A percentile compares a stretch with the other conserved stretches of the same genome.
These are phyloP conservation scores for Diaporthe sp. DNA, from an alignment of 2,329 filamentous ascomycete species.

Conservation along the genomic window DNA sequence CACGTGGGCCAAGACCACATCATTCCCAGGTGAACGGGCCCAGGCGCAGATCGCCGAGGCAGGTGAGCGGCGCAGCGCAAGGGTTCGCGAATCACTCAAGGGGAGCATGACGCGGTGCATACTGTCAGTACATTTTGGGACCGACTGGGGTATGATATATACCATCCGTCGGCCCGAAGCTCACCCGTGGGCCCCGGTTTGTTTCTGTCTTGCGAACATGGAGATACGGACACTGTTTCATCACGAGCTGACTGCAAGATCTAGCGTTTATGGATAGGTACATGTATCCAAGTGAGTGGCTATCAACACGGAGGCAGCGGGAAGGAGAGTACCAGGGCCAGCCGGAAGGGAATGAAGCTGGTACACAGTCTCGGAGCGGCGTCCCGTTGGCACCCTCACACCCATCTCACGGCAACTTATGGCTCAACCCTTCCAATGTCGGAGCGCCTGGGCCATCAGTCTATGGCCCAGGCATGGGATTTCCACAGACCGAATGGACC, in stretches of 20 bases:
- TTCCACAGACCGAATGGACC: neutral
- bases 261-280: neutral
- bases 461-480: neutral
- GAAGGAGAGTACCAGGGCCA: neutral
- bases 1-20: neutral
- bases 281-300: slow-evolving; percentile 10
- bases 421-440: neutral
- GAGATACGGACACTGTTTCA: neutral
- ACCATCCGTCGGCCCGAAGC: neutral
- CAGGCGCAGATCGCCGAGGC: slow-evolving; percentile 14
- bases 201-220: neutral
- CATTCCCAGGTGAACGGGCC: neutral
- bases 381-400: neutral
- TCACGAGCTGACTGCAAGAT: neutral
- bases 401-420: neutral
- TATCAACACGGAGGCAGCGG: neutral
- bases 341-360: neutral
- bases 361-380: neutral
- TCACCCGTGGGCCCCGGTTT: neutral
- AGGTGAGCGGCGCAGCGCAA: slow-evolving; percentile 7
- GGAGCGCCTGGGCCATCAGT: neutral
- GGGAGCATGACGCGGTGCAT: neutral
- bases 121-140: neutral
- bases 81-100: neutral
- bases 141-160: slow-evolving; percentile 8